Conservation (phyloP, 441 rosid genomes). For the Populus hybrid region DNA sequence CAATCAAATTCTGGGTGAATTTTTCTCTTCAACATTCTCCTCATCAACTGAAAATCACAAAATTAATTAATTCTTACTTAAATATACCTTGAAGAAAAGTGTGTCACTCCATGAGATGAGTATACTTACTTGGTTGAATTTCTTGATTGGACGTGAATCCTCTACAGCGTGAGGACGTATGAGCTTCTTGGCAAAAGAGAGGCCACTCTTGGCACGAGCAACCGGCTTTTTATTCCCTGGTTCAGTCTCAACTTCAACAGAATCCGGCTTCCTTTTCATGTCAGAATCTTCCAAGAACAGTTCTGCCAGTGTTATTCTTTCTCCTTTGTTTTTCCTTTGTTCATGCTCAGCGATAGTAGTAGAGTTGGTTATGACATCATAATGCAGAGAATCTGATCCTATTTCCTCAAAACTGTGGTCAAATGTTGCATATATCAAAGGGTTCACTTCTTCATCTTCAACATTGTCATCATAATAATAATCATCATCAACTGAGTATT, state of each 20-base stretch:
- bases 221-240: conserved; percentile 31
- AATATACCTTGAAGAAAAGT: not conserved
- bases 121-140: conserved; percentile 50
- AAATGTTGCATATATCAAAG: conserved; percentile 43
- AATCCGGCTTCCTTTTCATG: conserved; percentile 28
- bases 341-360: conserved; percentile 14
- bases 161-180: conserved; percentile 45
- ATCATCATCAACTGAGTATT: conserved; percentile 10
- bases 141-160: conserved; percentile 64
- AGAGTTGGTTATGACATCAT: not conserved
- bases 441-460: conserved; percentile 55
- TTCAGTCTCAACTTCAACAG: conserved; percentile 12
- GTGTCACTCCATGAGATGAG: not conserved
- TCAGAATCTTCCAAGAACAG: conserved; percentile 63
- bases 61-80: not conserved
- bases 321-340: conserved; percentile 34
- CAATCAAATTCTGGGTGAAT: conserved; percentile 76
- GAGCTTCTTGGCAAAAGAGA: conserved; percentile 54
- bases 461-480: conserved; percentile 27
- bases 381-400: conserved; percentile 8
- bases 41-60: conserved; percentile 50
- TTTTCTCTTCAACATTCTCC: conserved; percentile 79
- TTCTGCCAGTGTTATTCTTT: conserved; percentile 75
- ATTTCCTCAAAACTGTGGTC: conserved; percentile 24
- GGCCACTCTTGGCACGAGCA: conserved; percentile 28